Evolutionary conservation across 495 filamentous ascomycete species (phyloP).

Genomic region (Lentithecium fluviatile): DNA sequence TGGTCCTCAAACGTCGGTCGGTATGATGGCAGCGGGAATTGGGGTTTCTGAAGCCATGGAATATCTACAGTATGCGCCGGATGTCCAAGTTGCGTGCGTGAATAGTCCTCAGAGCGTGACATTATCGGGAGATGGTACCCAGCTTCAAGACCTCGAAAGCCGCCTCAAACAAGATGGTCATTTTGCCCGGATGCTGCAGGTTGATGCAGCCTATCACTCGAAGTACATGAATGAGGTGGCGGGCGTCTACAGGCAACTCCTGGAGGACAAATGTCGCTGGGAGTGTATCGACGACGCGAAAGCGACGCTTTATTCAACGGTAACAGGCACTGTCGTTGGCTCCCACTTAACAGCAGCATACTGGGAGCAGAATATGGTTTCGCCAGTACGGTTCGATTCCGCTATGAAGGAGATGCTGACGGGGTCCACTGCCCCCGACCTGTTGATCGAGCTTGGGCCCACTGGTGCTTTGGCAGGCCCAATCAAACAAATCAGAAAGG

Average conservation of each 20-base stretch:
- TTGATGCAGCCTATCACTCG: conserved; percentile 43
- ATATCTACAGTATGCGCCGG: not conserved
- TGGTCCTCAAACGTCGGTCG: not conserved
- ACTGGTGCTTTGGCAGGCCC: conserved; percentile 38
- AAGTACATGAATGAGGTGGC: conserved; percentile 37
- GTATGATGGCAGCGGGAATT: conserved; percentile 18
- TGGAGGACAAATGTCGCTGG: not conserved
- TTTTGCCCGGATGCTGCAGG: conserved; percentile 35
- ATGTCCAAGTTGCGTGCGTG: conserved; percentile 5
- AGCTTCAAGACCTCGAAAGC: not conserved
- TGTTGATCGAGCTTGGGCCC: conserved; percentile 43
- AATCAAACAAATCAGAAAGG: conserved; percentile 34
- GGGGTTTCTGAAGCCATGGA: not conserved
- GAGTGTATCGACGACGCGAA: not conserved
- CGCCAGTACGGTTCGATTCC: conserved; percentile 52
- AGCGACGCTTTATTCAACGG: conserved; percentile 1
- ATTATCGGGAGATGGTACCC: not conserved
- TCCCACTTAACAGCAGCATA: conserved; percentile 31
- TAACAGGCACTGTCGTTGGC: not conserved
- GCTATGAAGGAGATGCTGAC: conserved; percentile 36
- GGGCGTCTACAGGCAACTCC: conserved; percentile 31
- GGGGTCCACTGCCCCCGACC: not conserved
- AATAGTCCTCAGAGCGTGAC: conserved; percentile 15
- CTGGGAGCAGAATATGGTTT: conserved; percentile 16
- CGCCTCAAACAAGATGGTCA: conserved; percentile 10